These are phyloP conservation scores for Volvox carteri DNA, from an alignment of 163 green algal species.

Conservation along the genomic window DNA sequence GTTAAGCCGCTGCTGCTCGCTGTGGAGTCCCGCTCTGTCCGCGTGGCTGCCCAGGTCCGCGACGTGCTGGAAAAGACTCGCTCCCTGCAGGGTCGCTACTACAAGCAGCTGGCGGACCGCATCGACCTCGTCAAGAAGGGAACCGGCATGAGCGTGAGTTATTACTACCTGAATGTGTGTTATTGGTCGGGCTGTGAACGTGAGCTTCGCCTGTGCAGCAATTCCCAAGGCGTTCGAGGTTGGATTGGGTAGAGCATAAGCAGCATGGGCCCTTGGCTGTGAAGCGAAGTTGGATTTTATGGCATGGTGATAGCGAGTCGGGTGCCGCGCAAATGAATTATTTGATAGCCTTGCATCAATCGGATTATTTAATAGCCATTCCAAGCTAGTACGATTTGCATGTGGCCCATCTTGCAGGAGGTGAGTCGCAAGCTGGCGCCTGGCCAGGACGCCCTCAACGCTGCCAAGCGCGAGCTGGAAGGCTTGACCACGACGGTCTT, in stretches of 20 bases:
- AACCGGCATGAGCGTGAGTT: neutral
- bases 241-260: too few relatives aligned
- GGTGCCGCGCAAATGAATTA: too few relatives aligned
- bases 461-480: slow-evolving; percentile 31
- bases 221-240: too few relatives aligned
- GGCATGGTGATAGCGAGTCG: too few relatives aligned
- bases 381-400: too few relatives aligned
- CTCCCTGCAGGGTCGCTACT: slow-evolving; percentile 45
- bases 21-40: slow-evolving; percentile 61
- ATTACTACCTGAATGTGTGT: too few relatives aligned
- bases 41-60: slow-evolving; percentile 54
- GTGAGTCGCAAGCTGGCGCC: slow-evolving; percentile 43
- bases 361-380: too few relatives aligned
- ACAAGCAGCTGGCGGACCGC: slow-evolving; percentile 63
- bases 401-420: slow-evolving; percentile 41
- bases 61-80: slow-evolving; percentile 59
- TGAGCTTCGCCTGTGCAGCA: too few relatives aligned
- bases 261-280: too few relatives aligned
- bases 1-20: slow-evolving; percentile 61
- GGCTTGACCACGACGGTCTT: slow-evolving; percentile 22
- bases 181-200: too few relatives aligned
- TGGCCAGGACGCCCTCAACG: neutral
- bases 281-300: too few relatives aligned
- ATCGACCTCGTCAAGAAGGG: slow-evolving; percentile 54
- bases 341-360: too few relatives aligned